Evolutionary conservation across 2,329 filamentous ascomycete species (phyloP), one percentile per base, ranked within the genome.

Genomic region (Hirsutella rhossiliensis): DNA sequence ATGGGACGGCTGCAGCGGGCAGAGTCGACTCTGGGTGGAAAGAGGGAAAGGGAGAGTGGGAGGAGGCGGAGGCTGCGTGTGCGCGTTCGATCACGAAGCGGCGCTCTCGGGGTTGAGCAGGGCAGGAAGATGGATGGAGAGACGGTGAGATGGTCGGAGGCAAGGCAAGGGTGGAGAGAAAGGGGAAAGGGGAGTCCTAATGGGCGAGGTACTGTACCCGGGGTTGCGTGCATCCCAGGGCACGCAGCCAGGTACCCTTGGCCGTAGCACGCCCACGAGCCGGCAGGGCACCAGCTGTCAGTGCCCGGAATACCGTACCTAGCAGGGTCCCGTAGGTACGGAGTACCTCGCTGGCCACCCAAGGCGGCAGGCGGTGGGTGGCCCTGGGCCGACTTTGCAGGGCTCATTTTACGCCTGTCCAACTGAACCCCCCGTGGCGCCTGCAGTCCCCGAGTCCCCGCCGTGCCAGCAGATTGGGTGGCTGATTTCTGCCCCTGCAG

Each of bases 111-210:
- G 37, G 19, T 43, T 45, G 46, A 40, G 42, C 27, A 38, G 36
- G 45, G 36, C 8, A 43, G 44, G 46, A 43, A 42, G 29, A 40
- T 43, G 38, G 40, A 41, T 32, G 45, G 44, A 36, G 45, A 50
- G 40, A 44, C 42, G 42, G 46, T 48, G 31, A 50, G 43, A 44
- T 39, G 40, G 36, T 34, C 34, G 34, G 37, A 43, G 41, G 11
- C 34, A 41, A 38, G 37, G 36, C 38, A 46, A 34, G 45, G 42
- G 36, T 43, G 39, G 45, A 44, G 45, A 43, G 40, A 43, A 45
- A 45, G 44, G 44, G 44, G 44, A 41, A 43, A 41, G 43, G 43
- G 15, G n/a, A 39, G 4, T 38, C 37, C n/a, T 18, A 15, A 15
- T 18, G 20, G 13, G 38, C 11, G 38, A 29, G 38, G 38, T 40